phyloP scores from a whole-genome alignment of 2,329 filamentous ascomycete species.

The Bipolaris sorokiniana region DNA sequence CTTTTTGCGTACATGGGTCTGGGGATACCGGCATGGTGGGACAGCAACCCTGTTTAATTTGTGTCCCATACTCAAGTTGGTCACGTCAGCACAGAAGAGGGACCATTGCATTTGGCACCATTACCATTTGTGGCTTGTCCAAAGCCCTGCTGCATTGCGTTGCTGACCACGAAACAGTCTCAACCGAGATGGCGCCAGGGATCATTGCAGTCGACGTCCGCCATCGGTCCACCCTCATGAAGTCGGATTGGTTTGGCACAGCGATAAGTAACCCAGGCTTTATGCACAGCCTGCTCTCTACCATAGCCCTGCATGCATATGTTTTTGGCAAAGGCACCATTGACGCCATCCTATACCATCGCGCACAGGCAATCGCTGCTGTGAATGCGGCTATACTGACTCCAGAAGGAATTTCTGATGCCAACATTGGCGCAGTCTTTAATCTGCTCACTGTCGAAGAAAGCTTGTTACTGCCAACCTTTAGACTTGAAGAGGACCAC shows the following conservation, averaged over 20 bases:
- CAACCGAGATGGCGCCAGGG: slow-evolving; percentile 45
- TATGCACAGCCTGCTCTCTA: slow-evolving; percentile 49
- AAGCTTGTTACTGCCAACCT: slow-evolving; percentile 32
- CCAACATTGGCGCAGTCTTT: slow-evolving; percentile 49
- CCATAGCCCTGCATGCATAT: slow-evolving; percentile 44
- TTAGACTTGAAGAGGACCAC: slow-evolving; percentile 35
- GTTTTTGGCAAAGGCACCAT: slow-evolving; percentile 41
- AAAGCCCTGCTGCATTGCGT: neutral
- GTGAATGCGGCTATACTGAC: slow-evolving; percentile 43
- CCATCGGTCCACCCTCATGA: slow-evolving; percentile 44
- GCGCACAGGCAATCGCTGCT: slow-evolving; percentile 41
- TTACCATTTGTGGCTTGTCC: neutral
- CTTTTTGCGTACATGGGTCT: neutral
- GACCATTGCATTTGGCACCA: neutral
- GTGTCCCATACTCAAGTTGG: neutral
- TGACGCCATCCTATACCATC: slow-evolving; percentile 42
- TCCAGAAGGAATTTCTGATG: slow-evolving; percentile 43
- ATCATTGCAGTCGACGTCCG: slow-evolving; percentile 48
- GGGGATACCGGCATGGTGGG: slow-evolving; percentile 19
- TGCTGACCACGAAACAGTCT: slow-evolving; percentile 37
- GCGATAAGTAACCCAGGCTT: slow-evolving; percentile 45
- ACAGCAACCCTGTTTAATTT: slow-evolving; percentile 5
- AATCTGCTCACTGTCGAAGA: slow-evolving; percentile 48
- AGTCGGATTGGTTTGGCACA: slow-evolving; percentile 46
- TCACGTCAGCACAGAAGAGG: neutral